These are phyloP conservation scores for Lasiodiplodia sp. DNA, from an alignment of 2,329 filamentous ascomycete genomes.

Conservation along the genomic window DNA sequence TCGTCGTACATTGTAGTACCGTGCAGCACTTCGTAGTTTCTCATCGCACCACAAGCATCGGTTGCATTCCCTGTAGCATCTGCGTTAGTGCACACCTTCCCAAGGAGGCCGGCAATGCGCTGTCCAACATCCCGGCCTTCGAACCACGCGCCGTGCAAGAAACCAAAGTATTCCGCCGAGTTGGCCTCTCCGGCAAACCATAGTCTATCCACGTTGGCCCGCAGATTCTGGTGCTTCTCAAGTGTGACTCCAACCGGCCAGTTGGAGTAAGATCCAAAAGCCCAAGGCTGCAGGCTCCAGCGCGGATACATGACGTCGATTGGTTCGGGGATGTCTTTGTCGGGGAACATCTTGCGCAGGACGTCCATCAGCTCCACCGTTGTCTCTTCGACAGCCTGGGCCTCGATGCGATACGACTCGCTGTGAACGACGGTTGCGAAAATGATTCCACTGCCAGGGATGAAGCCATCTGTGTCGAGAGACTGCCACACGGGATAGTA, in stretches of 20 bases:
- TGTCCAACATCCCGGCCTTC: conserved; percentile 44
- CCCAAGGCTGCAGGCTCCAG: conserved; percentile 61
- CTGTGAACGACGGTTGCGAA: conserved; percentile 69
- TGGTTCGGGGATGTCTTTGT: conserved; percentile 64
- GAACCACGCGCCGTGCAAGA: conserved; percentile 60
- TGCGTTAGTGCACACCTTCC: conserved; percentile 35
- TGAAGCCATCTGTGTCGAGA: conserved; percentile 63
- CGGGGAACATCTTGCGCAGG: conserved; percentile 67
- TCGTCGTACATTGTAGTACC: conserved; percentile 41
- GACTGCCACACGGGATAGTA: conserved; percentile 72
- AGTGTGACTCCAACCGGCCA: conserved; percentile 71
- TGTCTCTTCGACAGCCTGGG: conserved; percentile 66
- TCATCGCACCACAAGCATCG: conserved; percentile 39
- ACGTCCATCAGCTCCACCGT: conserved; percentile 64
- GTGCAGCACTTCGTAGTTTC: conserved; percentile 41
- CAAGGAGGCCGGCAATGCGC: conserved; percentile 41
- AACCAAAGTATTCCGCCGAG: conserved; percentile 70
- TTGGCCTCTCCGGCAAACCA: conserved; percentile 73
- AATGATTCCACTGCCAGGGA: conserved; percentile 68
- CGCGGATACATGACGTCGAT: conserved; percentile 67
- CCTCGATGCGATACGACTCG: conserved; percentile 65
- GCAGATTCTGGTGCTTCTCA: conserved; percentile 71
- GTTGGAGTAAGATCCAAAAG: conserved; percentile 70
- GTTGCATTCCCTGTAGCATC: conserved; percentile 28
- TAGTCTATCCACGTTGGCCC: conserved; percentile 67